Conservation (phyloP, 2,329 filamentous ascomycete species). For the Phialophora tarda region DNA sequence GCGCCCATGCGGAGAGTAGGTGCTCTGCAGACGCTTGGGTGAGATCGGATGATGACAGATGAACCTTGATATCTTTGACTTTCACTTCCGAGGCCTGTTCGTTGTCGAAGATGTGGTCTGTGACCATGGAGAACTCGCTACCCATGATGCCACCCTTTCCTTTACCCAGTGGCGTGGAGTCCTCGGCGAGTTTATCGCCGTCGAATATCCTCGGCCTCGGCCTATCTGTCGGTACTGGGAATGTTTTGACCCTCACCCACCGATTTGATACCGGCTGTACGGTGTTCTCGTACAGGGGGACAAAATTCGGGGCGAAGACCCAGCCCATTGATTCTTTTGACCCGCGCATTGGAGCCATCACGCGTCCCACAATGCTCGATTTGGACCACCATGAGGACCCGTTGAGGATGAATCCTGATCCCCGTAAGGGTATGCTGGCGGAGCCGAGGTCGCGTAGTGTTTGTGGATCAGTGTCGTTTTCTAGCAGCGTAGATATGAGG, state of each 20-base stretch:
- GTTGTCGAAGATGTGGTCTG: constrained; percentile 41
- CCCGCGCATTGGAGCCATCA: constrained; percentile 54
- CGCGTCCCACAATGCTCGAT: constrained; percentile 59
- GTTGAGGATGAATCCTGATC: constrained; percentile 55
- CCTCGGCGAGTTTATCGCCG: constrained; percentile 46
- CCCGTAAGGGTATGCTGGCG: constrained; percentile 58
- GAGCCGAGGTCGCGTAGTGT: constrained; percentile 58
- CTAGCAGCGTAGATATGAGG: constrained; percentile 61
- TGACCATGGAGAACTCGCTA: constrained; percentile 48
- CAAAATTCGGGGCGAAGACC: constrained; percentile 50
- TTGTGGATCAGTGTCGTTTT: constrained; percentile 55
- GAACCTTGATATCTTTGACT: constrained; percentile 39
- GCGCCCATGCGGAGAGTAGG: constrained; percentile 36
- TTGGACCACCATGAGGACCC: constrained; percentile 64
- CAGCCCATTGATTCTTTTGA: constrained; percentile 62
- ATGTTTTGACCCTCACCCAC: constrained; percentile 57
- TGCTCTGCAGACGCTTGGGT: constrained; percentile 26
- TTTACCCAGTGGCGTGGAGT: constrained; percentile 50
- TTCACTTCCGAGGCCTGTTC: constrained; percentile 30
- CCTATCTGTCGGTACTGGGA: constrained; percentile 42
- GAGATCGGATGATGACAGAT: constrained; percentile 34
- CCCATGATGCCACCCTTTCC: constrained; percentile 46
- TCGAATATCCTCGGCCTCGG: constrained; percentile 52
- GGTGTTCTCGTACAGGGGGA: constrained; percentile 47
- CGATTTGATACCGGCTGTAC: constrained; percentile 46